Evolutionary conservation across 2,329 filamentous ascomycete genomes (phyloP).

Genomic region (Magnaporthiopsis incrustans): DNA sequence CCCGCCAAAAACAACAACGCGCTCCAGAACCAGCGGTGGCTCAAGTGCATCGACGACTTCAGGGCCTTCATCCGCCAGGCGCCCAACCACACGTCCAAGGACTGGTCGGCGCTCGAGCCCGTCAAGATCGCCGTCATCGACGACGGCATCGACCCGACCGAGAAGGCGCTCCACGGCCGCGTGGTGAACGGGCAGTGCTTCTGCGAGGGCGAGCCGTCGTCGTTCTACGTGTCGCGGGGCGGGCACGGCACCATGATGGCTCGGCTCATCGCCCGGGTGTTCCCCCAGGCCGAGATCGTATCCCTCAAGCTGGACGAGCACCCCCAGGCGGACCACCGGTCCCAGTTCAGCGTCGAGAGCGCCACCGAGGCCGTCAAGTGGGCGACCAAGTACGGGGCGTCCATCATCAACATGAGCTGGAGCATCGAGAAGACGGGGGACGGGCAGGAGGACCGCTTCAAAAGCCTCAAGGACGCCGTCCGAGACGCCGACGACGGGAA

Average conservation of each 20-base stretch:
- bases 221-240: neutral
- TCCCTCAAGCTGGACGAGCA: neutral
- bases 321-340: neutral
- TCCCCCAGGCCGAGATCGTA: neutral
- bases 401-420: conserved; percentile 12
- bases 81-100: neutral
- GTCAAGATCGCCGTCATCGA: neutral
- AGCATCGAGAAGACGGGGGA: conserved; percentile 4
- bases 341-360: neutral
- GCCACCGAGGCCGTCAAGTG: conserved; percentile 5
- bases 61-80: neutral
- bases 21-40: neutral
- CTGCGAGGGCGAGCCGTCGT: neutral
- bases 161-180: neutral
- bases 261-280: neutral
- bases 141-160: neutral
- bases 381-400: conserved; percentile 8
- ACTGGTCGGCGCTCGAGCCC: neutral
- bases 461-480: neutral
- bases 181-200: neutral
- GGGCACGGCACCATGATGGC: neutral
- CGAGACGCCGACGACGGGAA: neutral
- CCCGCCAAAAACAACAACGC: too few relatives aligned
- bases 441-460: neutral
- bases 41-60: neutral